These are phyloP conservation scores for Osmanthus fragrans DNA, from an alignment of 257 asterid genomes.

Conservation along the genomic window DNA sequence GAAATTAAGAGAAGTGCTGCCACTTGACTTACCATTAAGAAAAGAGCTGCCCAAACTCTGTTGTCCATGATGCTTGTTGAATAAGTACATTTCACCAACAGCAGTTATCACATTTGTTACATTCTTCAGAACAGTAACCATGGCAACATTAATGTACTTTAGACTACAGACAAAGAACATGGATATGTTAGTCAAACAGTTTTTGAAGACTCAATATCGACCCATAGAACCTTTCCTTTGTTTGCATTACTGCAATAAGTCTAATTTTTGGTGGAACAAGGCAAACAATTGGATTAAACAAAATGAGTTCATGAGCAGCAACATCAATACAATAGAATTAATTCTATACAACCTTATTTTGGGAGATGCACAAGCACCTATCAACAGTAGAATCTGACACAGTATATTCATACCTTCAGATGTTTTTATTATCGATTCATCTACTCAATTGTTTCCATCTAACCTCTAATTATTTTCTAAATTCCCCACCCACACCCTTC, in stretches of 20 bases:
- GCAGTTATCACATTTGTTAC: slow-evolving; percentile 95
- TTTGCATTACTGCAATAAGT: neutral
- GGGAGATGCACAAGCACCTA: neutral
- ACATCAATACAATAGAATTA: neutral
- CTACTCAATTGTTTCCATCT: neutral
- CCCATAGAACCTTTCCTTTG: no score
- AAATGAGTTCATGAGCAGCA: neutral
- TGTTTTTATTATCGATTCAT: neutral
- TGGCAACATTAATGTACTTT: slow-evolving; percentile 87
- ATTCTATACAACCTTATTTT: neutral
- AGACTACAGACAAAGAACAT: slow-evolving; percentile 51
- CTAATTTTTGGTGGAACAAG: neutral
- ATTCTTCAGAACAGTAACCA: slow-evolving; percentile 98
- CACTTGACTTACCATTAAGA: slow-evolving; percentile 70
- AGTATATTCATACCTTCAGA: neutral
- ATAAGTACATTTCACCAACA: slow-evolving; percentile 90
- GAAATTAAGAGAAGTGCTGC: slow-evolving; percentile 7
- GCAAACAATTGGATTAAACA: neutral
- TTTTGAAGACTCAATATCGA: neutral
- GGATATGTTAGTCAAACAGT: neutral
- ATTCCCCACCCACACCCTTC: neutral
- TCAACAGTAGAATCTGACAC: neutral
- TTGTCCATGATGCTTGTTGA: slow-evolving; percentile 90
- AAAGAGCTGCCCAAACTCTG: slow-evolving; percentile 94
- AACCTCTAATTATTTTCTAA: neutral